Conservation (phyloP, 352 stramenopile genomes). For the Pythium apleroticum region DNA sequence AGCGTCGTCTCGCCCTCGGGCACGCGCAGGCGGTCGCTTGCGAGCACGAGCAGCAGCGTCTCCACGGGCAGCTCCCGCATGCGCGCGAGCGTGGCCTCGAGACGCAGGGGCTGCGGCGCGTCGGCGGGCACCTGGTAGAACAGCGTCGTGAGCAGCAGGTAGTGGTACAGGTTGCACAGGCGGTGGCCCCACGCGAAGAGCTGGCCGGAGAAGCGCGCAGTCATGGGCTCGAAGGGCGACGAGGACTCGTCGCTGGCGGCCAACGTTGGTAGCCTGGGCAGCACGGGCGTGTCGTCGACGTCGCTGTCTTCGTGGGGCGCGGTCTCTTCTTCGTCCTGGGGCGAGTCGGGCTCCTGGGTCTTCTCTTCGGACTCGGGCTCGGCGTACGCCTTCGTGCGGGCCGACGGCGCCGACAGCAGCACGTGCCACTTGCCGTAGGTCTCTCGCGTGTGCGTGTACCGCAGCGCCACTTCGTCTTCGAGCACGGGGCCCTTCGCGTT, state of each 20-base stretch:
- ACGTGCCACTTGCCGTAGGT: constrained; percentile 22
- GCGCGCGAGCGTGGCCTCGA: constrained; percentile 6
- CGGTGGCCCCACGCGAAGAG: constrained; percentile 59
- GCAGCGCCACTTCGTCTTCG: constrained; percentile 5
- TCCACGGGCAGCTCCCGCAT: constrained; percentile 46
- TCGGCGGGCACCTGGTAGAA: constrained; percentile 51
- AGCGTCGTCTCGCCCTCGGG: constrained; percentile 56
- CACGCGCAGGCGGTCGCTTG: constrained; percentile 61
- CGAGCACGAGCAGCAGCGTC: constrained; percentile 55
- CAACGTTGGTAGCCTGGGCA: not conserved
- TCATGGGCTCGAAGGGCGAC: constrained; percentile 25
- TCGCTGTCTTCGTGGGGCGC: constrained; percentile 6
- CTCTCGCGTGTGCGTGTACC: constrained; percentile 18
- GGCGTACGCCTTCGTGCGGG: not conserved
- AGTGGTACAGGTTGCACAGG: constrained; percentile 72
- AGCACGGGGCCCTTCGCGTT: constrained; percentile 1
- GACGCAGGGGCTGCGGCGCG: constrained; percentile 14
- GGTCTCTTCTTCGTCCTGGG: constrained; percentile 15
- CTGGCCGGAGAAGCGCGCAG: constrained; percentile 30
- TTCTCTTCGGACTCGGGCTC: constrained; percentile 29
- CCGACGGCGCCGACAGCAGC: constrained; percentile 9
- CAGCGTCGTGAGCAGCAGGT: constrained; percentile 54
- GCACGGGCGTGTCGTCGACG: not conserved
- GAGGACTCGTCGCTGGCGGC: constrained; percentile 12
- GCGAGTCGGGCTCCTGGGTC: constrained; percentile 19